These are phyloP conservation scores for Coniochaeta ligniaria DNA, from an alignment of 2,329 filamentous ascomycete genomes.

Conservation along the genomic window DNA sequence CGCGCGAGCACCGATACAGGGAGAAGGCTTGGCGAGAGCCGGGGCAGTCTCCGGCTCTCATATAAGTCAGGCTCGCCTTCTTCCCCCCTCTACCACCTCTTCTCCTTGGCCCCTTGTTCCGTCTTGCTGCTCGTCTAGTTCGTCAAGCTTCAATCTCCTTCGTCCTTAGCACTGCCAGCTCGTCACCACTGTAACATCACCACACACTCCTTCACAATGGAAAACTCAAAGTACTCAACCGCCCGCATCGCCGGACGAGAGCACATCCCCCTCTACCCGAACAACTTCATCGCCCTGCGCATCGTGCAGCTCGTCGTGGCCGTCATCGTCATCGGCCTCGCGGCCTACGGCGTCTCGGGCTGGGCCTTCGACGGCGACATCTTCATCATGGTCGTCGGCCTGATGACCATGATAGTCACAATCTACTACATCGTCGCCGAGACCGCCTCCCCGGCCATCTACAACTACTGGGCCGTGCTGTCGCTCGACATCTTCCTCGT, in stretches of 20 bases:
- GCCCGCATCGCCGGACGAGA: conserved; percentile 29
- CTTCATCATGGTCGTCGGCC: conserved; percentile 27
- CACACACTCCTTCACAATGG: neutral
- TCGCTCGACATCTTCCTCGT: conserved; percentile 42
- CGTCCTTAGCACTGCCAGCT: neutral
- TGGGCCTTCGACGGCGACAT: conserved; percentile 26
- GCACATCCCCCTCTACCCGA: conserved; percentile 38
- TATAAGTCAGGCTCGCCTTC: neutral
- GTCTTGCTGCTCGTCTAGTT: neutral
- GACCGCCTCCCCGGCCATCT: conserved; percentile 29
- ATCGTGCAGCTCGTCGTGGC: conserved; percentile 38
- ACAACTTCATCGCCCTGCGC: conserved; percentile 33
- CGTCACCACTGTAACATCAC: neutral
- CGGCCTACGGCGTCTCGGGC: conserved; percentile 31
- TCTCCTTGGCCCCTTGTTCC: neutral
- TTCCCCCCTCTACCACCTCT: neutral
- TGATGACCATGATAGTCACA: conserved; percentile 35
- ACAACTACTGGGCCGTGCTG: conserved; percentile 48
- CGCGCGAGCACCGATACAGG: neutral
- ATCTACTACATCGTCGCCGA: conserved; percentile 40
- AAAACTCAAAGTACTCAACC: conserved; percentile 17
- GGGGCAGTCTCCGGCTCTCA: neutral
- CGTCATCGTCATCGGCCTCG: conserved; percentile 37
- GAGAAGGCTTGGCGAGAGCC: neutral
- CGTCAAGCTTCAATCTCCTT: neutral